A percentile compares a stretch with the other conserved stretches of the same genome.
Evolutionary conservation across 129 eudicot genomes (phyloP).

Genomic region (Ambrosia trifida): DNA sequence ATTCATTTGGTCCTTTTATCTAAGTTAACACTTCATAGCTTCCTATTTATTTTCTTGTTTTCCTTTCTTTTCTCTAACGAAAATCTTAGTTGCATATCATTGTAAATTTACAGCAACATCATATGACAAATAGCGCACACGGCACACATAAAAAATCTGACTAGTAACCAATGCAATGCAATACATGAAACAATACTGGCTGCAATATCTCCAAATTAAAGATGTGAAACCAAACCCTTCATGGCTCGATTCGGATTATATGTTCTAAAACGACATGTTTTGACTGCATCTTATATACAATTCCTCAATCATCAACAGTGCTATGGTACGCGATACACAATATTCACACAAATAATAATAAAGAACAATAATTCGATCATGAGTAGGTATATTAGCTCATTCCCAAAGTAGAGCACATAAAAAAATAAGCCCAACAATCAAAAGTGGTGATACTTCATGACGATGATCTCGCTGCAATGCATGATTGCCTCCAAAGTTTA

Average conservation of each 20-base stretch:
- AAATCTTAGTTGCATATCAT: too few relatives aligned
- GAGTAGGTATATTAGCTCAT: slow-evolving; percentile 30
- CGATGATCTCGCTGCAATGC: slow-evolving; percentile 42
- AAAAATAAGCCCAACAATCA: slow-evolving; percentile 54
- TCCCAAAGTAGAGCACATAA: slow-evolving; percentile 55
- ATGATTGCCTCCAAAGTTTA: slow-evolving; percentile 52
- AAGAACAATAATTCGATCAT: slow-evolving; percentile 13
- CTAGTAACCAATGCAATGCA: too few relatives aligned
- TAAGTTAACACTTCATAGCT: too few relatives aligned
- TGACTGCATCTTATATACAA: slow-evolving; percentile 23
- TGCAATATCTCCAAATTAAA: not conserved
- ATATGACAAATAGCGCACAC: too few relatives aligned
- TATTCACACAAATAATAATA: slow-evolving; percentile 18
- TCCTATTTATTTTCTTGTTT: too few relatives aligned
- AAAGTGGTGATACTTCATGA: slow-evolving; percentile 53
- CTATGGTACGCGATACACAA: slow-evolving; percentile 24
- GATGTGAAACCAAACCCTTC: not conserved
- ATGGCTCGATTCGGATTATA: not conserved
- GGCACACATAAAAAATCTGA: too few relatives aligned
- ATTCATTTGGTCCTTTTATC: too few relatives aligned
- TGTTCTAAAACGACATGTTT: not conserved
- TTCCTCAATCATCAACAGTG: slow-evolving; percentile 24
- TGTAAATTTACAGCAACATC: too few relatives aligned
- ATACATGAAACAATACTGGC: too few relatives aligned
- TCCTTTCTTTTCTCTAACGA: too few relatives aligned